A percentile compares a stretch with the other conserved stretches of the same genome.
Conservation (phyloP, 169 alveolate species). For the Babesia bigemina region DNA sequence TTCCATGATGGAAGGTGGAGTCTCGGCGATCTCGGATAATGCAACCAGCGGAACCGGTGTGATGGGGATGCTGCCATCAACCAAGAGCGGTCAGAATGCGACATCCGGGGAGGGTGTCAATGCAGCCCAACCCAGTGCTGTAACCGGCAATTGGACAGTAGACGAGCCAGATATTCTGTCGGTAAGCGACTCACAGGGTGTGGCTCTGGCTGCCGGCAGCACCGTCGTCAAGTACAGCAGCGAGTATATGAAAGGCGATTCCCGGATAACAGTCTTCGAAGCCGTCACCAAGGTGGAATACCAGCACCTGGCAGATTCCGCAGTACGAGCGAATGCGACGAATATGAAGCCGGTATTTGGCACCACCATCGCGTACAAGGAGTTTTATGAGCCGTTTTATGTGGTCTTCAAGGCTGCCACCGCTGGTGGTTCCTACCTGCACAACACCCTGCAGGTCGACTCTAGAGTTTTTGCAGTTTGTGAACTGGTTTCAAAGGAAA, state of each 20-base stretch:
- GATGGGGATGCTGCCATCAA: neutral
- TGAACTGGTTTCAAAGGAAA: neutral
- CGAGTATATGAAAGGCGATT: slow-evolving; percentile 21
- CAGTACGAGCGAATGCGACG: neutral
- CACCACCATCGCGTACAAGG: neutral
- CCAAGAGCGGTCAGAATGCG: neutral
- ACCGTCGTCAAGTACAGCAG: slow-evolving; percentile 23
- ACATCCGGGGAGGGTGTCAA: neutral
- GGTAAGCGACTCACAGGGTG: slow-evolving; percentile 29
- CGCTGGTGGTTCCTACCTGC: neutral
- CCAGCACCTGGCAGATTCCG: slow-evolving; percentile 4
- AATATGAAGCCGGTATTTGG: neutral
- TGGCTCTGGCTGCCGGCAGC: slow-evolving; percentile 21
- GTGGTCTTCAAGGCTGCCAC: slow-evolving; percentile 12
- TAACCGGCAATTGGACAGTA: neutral
- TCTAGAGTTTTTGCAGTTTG: slow-evolving; percentile 20
- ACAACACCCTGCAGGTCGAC: slow-evolving; percentile 18
- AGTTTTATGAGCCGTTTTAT: slow-evolving; percentile 26
- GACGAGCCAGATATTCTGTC: slow-evolving; percentile 3
- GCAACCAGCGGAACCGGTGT: neutral
- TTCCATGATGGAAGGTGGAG: slow-evolving; percentile 20
- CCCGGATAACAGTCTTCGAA: slow-evolving; percentile 10
- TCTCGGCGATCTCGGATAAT: slow-evolving; percentile 4
- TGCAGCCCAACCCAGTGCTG: no score
- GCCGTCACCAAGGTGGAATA: slow-evolving; percentile 32